phyloP scores from a whole-genome alignment of 345 rosid species.

The Eucalyptus victrix region DNA sequence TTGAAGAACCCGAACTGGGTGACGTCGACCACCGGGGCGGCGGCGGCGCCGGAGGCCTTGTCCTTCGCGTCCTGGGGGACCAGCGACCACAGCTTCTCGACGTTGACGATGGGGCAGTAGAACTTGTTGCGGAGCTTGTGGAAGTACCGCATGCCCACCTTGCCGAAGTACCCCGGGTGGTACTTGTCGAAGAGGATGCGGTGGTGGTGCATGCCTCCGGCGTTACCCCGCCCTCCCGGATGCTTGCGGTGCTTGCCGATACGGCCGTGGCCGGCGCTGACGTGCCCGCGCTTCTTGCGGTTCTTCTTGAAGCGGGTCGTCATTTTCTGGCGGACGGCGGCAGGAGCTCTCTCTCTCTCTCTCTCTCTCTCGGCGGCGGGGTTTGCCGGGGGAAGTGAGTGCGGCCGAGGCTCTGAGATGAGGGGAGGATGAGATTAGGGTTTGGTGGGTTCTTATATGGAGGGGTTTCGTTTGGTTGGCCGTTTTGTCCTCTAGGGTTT shows the following conservation, averaged over 20 bases:
- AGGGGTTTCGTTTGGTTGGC: not conserved
- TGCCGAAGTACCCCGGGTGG: constrained; percentile 38
- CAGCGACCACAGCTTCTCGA: constrained; percentile 36
- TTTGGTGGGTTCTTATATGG: not conserved
- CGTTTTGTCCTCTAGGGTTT: constrained; percentile 13
- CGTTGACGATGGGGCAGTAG: constrained; percentile 33
- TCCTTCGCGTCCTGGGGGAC: constrained; percentile 22
- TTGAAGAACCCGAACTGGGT: constrained; percentile 26
- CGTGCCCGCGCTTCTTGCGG: constrained; percentile 40
- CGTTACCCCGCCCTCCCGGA: constrained; percentile 39
- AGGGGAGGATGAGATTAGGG: not conserved
- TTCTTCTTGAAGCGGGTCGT: constrained; percentile 38
- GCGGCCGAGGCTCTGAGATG: not conserved
- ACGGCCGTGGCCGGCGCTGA: constrained; percentile 38
- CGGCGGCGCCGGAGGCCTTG: constrained; percentile 19
- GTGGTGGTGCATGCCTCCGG: constrained; percentile 45
- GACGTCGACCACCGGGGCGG: constrained; percentile 20
- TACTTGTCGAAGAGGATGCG: constrained; percentile 40
- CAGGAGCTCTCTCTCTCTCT: not conserved
- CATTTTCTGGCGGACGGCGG: not conserved
- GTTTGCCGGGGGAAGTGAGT: not conserved
- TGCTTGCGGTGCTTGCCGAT: constrained; percentile 40
- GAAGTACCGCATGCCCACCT: constrained; percentile 44
- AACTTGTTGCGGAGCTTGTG: constrained; percentile 33
- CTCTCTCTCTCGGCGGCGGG: not conserved